Evolutionary conservation across 768 basidiomycete species (phyloP).

Genomic region (Suillus spraguei): DNA sequence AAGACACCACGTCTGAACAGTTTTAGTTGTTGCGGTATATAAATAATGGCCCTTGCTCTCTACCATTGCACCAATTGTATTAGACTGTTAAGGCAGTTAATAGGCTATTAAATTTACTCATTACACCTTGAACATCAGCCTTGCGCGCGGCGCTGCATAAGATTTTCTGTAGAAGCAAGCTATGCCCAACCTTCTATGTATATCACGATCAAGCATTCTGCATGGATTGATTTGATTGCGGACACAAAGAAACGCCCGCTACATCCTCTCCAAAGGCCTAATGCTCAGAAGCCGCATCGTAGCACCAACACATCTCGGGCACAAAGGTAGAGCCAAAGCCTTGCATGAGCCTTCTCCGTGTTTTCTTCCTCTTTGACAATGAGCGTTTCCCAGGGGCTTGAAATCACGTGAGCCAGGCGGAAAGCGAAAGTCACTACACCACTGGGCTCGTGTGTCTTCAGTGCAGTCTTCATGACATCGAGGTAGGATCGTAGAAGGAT

Average conservation of each 20-base stretch:
- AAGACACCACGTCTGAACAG: too few relatives aligned
- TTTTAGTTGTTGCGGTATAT: too few relatives aligned
- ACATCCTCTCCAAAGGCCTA: slow-evolving; percentile 93
- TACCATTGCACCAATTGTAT: too few relatives aligned
- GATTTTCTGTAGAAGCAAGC: background rate
- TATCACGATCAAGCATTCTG: background rate
- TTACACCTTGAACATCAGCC: background rate
- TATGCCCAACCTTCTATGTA: background rate
- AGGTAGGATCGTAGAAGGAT: slow-evolving; percentile 91
- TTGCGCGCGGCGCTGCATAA: background rate
- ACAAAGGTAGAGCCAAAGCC: slow-evolving; percentile 86
- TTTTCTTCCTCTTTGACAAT: slow-evolving; percentile 85
- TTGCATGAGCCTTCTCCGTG: slow-evolving; percentile 68
- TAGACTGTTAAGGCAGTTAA: too few relatives aligned
- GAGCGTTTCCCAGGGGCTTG: slow-evolving; percentile 89
- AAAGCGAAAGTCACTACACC: slow-evolving; percentile 95
- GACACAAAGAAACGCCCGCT: slow-evolving; percentile 16
- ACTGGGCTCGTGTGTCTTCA: slow-evolving; percentile 86
- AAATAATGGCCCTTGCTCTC: too few relatives aligned
- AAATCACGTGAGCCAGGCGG: slow-evolving; percentile 84
- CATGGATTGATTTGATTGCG: background rate
- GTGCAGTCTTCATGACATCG: slow-evolving; percentile 84
- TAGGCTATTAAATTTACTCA: too few relatives aligned
- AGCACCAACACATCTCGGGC: slow-evolving; percentile 86
- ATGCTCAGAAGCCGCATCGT: slow-evolving; percentile 89